Percentiles rank a stretch among this genome's conserved stretches.
These are phyloP conservation scores for Porcisia hertigi DNA, from an alignment of 208 protist species.

Conservation along the genomic window DNA sequence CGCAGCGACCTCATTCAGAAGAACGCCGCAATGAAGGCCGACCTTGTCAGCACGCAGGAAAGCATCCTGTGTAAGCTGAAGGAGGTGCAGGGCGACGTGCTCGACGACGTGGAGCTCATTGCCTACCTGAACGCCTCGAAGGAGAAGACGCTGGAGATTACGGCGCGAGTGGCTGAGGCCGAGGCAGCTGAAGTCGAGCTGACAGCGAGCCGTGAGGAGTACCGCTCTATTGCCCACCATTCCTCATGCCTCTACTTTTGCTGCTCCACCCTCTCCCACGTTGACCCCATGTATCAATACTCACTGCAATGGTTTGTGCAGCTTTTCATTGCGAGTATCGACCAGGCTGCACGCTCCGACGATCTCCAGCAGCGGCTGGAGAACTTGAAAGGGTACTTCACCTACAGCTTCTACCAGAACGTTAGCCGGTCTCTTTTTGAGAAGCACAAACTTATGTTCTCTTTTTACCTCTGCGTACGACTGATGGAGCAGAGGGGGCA, in stretches of 20 bases:
- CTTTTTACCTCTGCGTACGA: constrained; percentile 93
- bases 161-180: constrained; percentile 93
- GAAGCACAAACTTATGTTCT: constrained; percentile 96
- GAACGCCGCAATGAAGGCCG: constrained; percentile 96
- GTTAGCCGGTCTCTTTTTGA: constrained; percentile 96
- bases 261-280: constrained; percentile 94
- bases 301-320: constrained; percentile 97
- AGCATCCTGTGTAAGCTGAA: constrained; percentile 96
- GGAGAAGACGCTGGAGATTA: constrained; percentile 93
- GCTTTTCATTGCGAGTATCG: constrained; percentile 94
- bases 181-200: constrained; percentile 97
- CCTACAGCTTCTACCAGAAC: constrained; percentile 96
- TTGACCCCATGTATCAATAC: constrained; percentile 98
- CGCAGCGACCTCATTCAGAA: constrained; percentile 95
- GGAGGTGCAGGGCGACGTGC: constrained; percentile 94
- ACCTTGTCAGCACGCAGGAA: constrained; percentile 96
- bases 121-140: constrained; percentile 96
- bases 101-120: constrained; percentile 98
- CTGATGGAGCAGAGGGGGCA: constrained; percentile 74
- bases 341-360: constrained; percentile 80
- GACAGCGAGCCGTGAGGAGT: constrained; percentile 95
- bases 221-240: constrained; percentile 94
- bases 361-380: constrained; percentile 81
- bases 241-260: constrained; percentile 98
- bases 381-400: constrained; percentile 95